Base-by-base conservation (phyloP, 148 eudicot genomes). In the Agrostemma githago region DNA sequence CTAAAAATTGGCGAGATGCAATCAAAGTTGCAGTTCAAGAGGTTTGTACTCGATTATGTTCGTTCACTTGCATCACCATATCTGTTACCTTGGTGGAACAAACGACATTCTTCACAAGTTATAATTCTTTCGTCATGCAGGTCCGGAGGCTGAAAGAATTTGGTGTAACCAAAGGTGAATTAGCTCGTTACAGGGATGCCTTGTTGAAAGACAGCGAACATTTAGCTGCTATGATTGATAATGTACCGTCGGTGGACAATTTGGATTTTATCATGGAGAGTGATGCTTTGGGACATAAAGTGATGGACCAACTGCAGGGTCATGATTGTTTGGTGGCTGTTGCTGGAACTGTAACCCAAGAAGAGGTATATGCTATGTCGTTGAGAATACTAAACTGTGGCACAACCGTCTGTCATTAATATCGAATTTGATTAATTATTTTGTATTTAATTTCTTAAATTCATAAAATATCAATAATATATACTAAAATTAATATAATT, bases 221-320 rank as follows among this genome's bases (percentile, higher is more conserved):
- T 81, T 80, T 96, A 85, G 99, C 99, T 19, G 97, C 97, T 51
- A 96, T 96, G 99, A 90, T 92, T 75, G 99, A 92, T 79, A 96
- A 90, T 79, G 91, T 96, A 46, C 84, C 99, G 54, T 96, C 99
- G 14, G 96, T 96, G 77, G 99, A 96, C 79, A 92, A 88, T 76
- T 85, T 96, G 87, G 97, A 90, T 77, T 96, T 96, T 63, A 77
- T 92, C 40, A 96, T 96, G 99, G 99, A 96, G 82, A 96, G 96
- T 80, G 97, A 90, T 82, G 99, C 99, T 11, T 91, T 96, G 53
- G 94, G 96, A 62, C 99, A 96, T 81, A 88, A 84, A 78, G 90
- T 92, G 73, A 96, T 92, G 97, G 99, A 96, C 83, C 99, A 96
- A 79, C 71, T 83, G 74, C 99, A 96, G 85, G 96, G 99, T 54